Evolutionary conservation across 23 red algal species (phyloP), one percentile per base, ranked within the genome.

Genomic region (Cyanidioschyzon merolae): DNA sequence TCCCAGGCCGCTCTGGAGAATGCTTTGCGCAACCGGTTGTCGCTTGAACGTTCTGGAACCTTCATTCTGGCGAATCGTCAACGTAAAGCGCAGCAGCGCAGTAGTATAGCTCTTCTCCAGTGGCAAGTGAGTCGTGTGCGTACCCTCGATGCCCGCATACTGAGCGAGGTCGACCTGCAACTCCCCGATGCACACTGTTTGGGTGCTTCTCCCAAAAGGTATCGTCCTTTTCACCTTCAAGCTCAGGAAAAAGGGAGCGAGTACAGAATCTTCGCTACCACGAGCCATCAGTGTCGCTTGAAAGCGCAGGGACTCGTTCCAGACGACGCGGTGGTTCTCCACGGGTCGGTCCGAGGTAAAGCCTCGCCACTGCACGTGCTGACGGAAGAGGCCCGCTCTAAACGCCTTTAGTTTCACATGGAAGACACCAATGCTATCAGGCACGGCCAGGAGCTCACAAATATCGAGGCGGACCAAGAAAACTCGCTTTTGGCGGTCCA

Each of bases 141-240:
- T 3, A 27, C 63, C 63, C 29, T 71, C 63, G n/a, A 71, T 71
- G 30, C 63, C 63, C 63, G 63, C 63, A 35, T 71, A 71, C n/a
- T 71, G 63, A 3, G 63, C 21, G n/a, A 71, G 32, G 29, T 71
- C 63, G n/a, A 71, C 12, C 63, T 7, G 2, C 63, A 71, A 27
- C 63, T 71, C 63, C 12, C 63, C 63, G 29, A 71, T 32, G 29
- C 63, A 71, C 16, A 71, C 63, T 27, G 63, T 71, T 27, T 71
- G 63, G 16, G n/a, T 71, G 16, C 12, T 71, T 7, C 63, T 25
- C 29, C 63, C 63, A 27, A 32, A 71, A 3, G 63, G 63, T 3
- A 71, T 71, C n/a, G 63, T 71, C 7, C 63, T 7, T 27, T 71
- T 71, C 16, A 71, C 63, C 30, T 71, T 71, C 63, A 71, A 32